These are phyloP conservation scores for Rhizopus delemar DNA, from an alignment of 371 early-diverging fungal species.

Conservation along the genomic window DNA sequence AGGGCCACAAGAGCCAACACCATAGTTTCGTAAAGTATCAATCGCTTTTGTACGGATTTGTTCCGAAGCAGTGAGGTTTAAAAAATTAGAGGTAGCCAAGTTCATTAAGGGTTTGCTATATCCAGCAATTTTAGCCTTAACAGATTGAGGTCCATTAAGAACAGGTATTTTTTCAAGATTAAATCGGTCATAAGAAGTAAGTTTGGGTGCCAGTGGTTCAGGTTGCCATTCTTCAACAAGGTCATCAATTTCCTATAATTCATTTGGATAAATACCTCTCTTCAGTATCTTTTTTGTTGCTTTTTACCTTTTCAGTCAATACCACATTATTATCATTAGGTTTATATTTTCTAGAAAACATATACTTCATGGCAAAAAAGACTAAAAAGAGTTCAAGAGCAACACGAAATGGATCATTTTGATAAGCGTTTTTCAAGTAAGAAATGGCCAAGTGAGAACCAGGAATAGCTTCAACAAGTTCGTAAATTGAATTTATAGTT, in stretches of 20 bases:
- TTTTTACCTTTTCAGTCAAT: slow-evolving; percentile 79
- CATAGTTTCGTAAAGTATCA: slow-evolving; percentile 91
- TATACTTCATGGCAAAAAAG: slow-evolving; percentile 88
- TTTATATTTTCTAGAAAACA: slow-evolving; percentile 82
- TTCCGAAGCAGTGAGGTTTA: slow-evolving; percentile 79
- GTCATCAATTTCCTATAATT: slow-evolving; percentile 63
- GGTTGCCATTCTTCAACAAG: slow-evolving; percentile 96
- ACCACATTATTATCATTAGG: slow-evolving; percentile 80
- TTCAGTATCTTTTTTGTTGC: neutral
- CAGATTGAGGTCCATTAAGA: slow-evolving; percentile 68
- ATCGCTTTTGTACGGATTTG: slow-evolving; percentile 84
- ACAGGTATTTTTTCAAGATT: slow-evolving; percentile 81
- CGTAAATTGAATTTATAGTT: slow-evolving; percentile 45
- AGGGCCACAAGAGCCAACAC: slow-evolving; percentile 99
- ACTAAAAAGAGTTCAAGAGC: slow-evolving; percentile 85
- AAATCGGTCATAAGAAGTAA: slow-evolving; percentile 71
- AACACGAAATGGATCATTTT: slow-evolving; percentile 94
- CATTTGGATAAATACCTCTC: neutral
- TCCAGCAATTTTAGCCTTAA: slow-evolving; percentile 57
- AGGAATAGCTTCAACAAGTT: slow-evolving; percentile 60
- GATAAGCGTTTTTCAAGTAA: slow-evolving; percentile 92
- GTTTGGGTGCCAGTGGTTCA: slow-evolving; percentile 86
- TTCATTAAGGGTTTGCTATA: slow-evolving; percentile 72
- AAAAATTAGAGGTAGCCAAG: slow-evolving; percentile 85
- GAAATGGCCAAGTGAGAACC: slow-evolving; percentile 74